These are phyloP conservation scores for Exidia glandulosa DNA, from an alignment of 768 basidiomycete genomes.

Conservation along the genomic window DNA sequence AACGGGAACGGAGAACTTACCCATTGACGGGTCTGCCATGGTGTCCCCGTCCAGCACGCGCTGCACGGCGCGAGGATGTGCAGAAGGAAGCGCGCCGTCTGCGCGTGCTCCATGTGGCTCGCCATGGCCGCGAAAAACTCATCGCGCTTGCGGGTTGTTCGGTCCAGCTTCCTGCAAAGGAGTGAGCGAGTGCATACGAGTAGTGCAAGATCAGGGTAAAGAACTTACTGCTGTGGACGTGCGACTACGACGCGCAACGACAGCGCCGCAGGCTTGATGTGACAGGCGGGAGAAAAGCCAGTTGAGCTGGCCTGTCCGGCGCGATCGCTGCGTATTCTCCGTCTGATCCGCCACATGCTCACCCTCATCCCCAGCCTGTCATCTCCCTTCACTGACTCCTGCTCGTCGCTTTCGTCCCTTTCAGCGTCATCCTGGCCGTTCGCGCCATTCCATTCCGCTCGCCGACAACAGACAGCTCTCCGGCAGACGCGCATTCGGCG, in stretches of 20 bases:
- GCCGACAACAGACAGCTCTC: conserved; percentile 38
- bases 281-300: conserved; percentile 96
- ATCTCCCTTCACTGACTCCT: conserved; percentile 13
- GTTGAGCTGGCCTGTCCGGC: neutral
- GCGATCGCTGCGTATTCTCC: neutral
- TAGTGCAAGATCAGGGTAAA: neutral
- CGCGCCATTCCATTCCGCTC: conserved; percentile 34
- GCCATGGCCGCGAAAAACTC: conserved; percentile 91
- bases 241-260: conserved; percentile 56
- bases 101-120: conserved; percentile 47
- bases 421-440: conserved; percentile 4
- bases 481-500: conserved; percentile 21
- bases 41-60: conserved; percentile 82
- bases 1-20: conserved; percentile 31
- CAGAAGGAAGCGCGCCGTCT: conserved; percentile 58
- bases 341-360: too few species aligned
- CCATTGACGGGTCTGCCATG: conserved; percentile 65
- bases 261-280: conserved; percentile 68
- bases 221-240: conserved; percentile 33
- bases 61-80: conserved; percentile 78
- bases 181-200: neutral
- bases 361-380: conserved; percentile 13
- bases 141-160: conserved; percentile 70
- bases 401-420: neutral
- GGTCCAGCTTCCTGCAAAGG: conserved; percentile 64